These are phyloP conservation scores for Mentha longifolia DNA, from an alignment of 257 asterid species.

Conservation along the genomic window DNA sequence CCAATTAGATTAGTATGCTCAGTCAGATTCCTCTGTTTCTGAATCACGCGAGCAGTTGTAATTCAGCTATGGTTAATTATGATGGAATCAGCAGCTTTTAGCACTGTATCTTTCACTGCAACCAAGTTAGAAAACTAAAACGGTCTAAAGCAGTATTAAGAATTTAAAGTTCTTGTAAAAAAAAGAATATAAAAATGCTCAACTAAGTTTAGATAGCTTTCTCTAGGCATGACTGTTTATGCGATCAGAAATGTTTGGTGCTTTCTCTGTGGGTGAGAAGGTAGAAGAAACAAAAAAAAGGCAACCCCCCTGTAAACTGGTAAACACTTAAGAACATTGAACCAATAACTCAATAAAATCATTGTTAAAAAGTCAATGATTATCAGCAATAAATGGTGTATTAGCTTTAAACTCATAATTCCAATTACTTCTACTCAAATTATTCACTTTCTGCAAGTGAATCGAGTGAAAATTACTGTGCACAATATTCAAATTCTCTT, in stretches of 20 bases:
- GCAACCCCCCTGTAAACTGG: not conserved
- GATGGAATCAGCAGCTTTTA: constrained; percentile 15
- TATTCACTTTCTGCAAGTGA: not conserved
- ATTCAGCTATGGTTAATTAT: constrained; percentile 10
- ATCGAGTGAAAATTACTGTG: constrained; percentile 10
- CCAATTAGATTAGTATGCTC: not conserved
- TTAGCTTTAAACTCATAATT: not conserved
- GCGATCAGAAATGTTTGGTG: not conserved
- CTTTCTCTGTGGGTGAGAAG: constrained; percentile 2
- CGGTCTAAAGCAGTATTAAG: constrained; percentile 3
- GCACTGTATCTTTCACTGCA: constrained; percentile 6
- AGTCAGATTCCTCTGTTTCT: not conserved
- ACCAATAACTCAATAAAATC: not conserved
- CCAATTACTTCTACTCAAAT: constrained; percentile 4
- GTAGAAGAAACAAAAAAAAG: not conserved
- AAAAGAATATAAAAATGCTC: not conserved
- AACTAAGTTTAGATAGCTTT: not conserved
- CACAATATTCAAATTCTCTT: not conserved
- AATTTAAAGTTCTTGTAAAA: not conserved
- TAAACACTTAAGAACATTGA: constrained; percentile 13
- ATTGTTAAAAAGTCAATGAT: not conserved
- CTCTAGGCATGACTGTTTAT: constrained; percentile 9
- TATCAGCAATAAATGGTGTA: not conserved
- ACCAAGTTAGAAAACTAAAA: not conserved
- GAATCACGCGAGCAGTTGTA: not conserved